Evolutionary conservation across 2,329 filamentous ascomycete species (phyloP), one percentile per base, ranked within the genome.

Genomic region (Xylaria arbuscula): DNA sequence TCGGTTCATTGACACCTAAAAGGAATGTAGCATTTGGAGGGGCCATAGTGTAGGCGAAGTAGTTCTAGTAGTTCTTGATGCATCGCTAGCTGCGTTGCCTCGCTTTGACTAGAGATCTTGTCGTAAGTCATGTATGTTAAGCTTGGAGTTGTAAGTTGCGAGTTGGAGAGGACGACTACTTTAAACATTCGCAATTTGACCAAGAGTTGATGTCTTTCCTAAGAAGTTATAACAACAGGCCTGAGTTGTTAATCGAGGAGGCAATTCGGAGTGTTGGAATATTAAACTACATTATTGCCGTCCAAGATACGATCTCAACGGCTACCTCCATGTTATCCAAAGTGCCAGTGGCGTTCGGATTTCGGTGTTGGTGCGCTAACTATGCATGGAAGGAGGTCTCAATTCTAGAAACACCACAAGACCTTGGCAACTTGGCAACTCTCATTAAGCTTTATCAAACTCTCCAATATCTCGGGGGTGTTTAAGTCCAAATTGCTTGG

Each of bases 21-120:
- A 66, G 68, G 70, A 70, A 72, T 68, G 70, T 72, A 65, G 53
- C 62, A 72, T 72, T 66, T 62, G 53, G 38, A 32, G 61, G 32
- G 58, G 40, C 54, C 63, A 28, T 28, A 53, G 51, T 55, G 40
- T 53, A 67, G 47, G 51, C 24, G 34, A 58, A 50, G 58, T 65
- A 47, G 47, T 50, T 59, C 54, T 51, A 50, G 58, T 65, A 47
- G 47, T 50, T 59, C 54, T 51, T 24, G 54, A 67, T 57, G 62
- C 50, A 69, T 61, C 45, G 32, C 48, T 59, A 67, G 54, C 34
- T 62, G 22, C n/a, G 19, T 62, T 55, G 40, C 40, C 45, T 62
- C 54, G 17, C 28, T 58, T 69, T n/a, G 48, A 58, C 34, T 64
- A 50, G 34, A 45, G 45, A 60, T 32, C 32, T 10, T 24, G 34